These are phyloP conservation scores for Trichosporon ovoides DNA, from an alignment of 1,284 basidiomycete genomes.

Conservation along the genomic window DNA sequence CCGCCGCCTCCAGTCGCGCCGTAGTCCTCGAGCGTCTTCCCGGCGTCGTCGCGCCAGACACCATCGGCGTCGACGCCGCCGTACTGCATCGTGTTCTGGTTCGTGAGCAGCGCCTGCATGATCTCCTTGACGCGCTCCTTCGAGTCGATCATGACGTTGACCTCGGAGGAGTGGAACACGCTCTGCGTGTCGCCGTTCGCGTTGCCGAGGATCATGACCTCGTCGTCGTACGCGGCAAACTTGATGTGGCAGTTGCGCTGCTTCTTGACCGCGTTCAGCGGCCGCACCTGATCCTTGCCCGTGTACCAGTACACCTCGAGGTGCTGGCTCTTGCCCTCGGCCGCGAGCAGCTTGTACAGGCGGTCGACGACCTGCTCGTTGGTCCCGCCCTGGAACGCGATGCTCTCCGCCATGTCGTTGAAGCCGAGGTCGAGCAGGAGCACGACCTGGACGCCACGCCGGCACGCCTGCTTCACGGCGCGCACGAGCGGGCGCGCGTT, in stretches of 20 bases:
- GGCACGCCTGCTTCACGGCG: conserved; percentile 61
- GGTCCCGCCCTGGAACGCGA: conserved; percentile 73
- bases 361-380: conserved; percentile 68
- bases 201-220: conserved; percentile 62
- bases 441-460: conserved; percentile 62
- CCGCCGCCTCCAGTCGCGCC: conserved; percentile 41
- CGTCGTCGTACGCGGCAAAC: conserved; percentile 66
- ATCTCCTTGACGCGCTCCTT: conserved; percentile 59
- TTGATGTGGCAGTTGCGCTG: conserved; percentile 75
- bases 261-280: conserved; percentile 65
- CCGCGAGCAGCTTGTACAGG: conserved; percentile 58
- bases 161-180: conserved; percentile 74
- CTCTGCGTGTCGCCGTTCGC: conserved; percentile 57
- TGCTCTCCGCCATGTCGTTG: conserved; percentile 59
- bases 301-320: conserved; percentile 64
- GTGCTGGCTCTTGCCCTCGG: conserved; percentile 54
- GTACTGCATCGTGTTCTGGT: conserved; percentile 66
- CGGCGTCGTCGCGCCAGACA: conserved; percentile 60
- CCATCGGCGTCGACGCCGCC: conserved; percentile 63
- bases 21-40: conserved; percentile 49
- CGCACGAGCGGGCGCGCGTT: conserved; percentile 66
- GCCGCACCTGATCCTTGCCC: conserved; percentile 58
- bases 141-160: conserved; percentile 69
- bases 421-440: conserved; percentile 64
- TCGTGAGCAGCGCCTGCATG: conserved; percentile 58